phyloP scores from a whole-genome alignment of 441 rosid species.

The Hura crepitans region DNA sequence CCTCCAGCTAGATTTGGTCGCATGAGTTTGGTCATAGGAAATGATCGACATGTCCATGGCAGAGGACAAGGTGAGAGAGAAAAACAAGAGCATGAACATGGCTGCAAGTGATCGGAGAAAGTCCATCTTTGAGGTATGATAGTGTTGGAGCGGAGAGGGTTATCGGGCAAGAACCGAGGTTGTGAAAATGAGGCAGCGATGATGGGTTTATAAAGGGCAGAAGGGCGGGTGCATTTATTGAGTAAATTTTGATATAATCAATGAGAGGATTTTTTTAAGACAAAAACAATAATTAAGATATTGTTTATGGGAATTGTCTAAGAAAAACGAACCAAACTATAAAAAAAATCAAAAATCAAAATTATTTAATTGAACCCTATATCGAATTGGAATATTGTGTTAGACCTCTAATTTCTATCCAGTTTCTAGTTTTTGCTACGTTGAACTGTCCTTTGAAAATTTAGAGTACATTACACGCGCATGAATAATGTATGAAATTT shows the following conservation, averaged over 20 bases:
- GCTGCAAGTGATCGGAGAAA: slow-evolving; percentile 23
- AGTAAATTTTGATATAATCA: not conserved
- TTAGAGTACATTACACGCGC: too few species aligned
- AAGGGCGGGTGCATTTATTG: not conserved
- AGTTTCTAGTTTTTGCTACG: too few species aligned
- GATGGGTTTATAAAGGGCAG: slow-evolving; percentile 28
- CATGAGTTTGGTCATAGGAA: slow-evolving; percentile 58
- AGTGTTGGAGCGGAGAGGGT: not conserved
- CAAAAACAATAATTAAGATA: too few species aligned
- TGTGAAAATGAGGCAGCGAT: not conserved
- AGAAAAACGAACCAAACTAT: too few species aligned
- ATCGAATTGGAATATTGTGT: too few species aligned
- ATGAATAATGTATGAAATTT: too few species aligned
- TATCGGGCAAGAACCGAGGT: not conserved
- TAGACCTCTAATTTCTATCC: too few species aligned
- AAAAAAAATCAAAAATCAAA: too few species aligned
- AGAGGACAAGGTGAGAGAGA: slow-evolving; percentile 41
- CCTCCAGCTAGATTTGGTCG: slow-evolving; percentile 36
- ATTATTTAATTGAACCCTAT: too few species aligned
- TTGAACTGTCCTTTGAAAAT: too few species aligned
- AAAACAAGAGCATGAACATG: slow-evolving; percentile 34
- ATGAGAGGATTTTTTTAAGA: not conserved
- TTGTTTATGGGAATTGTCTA: too few species aligned
- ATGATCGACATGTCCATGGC: slow-evolving; percentile 78
- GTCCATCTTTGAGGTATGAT: slow-evolving; percentile 37